Evolutionary conservation across 257 asterid species (phyloP), one percentile per base, ranked within the genome.

Genomic region (Gardenia jasminoides): DNA sequence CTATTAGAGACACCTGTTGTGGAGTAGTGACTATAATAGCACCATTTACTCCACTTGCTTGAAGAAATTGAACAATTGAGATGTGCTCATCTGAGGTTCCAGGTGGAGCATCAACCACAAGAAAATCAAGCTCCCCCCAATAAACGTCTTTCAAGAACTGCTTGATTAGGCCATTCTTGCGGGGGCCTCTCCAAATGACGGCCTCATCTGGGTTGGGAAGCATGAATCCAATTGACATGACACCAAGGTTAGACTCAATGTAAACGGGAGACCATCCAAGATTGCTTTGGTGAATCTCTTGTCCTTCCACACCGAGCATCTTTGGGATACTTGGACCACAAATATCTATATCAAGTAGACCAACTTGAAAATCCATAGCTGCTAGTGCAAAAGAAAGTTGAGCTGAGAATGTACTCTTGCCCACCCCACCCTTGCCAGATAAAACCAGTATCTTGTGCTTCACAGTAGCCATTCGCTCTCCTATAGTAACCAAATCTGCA

Each of bases 1-100:
- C 98, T 46, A 92, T 88, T 26, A 95, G 88, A 26, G 99, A 93
- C 24, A 95, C 98, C 83, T 91, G 96, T 58, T 95, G 99, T 17
- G 98, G 98, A 16, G 98, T 95, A 10, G 99, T 95, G 15, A 95
- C 98, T 70, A 93, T 87, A 31, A 95, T 82, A 12, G 98, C 97
- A 1, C 98, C 98, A 31, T 95, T 96, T 77, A 92, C 88, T 79
- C 97, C 97, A 1, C 92, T 91, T 59, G 89, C 86, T 84, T 93
- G 92, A 47, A 95, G 94, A 80, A 88, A 89, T n/a, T 93, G 97
- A 59, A 93, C 99, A 0, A 93, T 89, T 1, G 97, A 89, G 56
- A 95, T 95, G 69, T 93, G 97, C 86, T 93, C 97, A 30, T 95
- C 98, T 7, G 99, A 95, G 69, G 98, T 95, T 36, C 99, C 99